phyloP scores from a whole-genome alignment of 2,329 filamentous ascomycete species.

The Xylaria polymorpha region DNA sequence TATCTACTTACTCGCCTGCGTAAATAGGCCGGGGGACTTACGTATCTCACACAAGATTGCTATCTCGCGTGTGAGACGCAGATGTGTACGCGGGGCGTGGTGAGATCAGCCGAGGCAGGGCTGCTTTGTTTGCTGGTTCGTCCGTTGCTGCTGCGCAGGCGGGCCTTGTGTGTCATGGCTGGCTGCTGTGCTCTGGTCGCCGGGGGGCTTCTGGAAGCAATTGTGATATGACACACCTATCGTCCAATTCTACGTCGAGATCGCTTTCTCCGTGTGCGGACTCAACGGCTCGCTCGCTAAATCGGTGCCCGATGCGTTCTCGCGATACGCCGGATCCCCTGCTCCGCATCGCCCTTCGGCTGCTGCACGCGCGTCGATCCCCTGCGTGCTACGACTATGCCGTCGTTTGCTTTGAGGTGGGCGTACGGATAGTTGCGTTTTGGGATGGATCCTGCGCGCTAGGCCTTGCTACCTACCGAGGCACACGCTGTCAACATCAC shows the following conservation, averaged over 20 bases:
- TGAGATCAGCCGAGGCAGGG: constrained; percentile 3
- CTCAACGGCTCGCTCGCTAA: background rate
- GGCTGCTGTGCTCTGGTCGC: background rate
- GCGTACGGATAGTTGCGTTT: background rate
- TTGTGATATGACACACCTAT: constrained; percentile 10
- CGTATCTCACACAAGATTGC: constrained; percentile 24
- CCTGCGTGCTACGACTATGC: background rate
- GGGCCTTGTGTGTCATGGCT: background rate
- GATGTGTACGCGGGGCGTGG: background rate
- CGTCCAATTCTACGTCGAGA: constrained; percentile 4
- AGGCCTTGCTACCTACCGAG: background rate
- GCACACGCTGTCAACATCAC: background rate
- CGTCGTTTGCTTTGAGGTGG: background rate
- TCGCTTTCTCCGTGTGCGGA: background rate
- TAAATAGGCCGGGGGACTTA: constrained; percentile 17
- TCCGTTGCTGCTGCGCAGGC: background rate
- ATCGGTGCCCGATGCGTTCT: background rate
- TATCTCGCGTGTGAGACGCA: constrained; percentile 3
- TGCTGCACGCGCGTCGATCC: constrained; percentile 5
- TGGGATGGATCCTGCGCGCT: background rate
- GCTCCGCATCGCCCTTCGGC: background rate
- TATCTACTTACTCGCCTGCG: background rate
- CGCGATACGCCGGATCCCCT: background rate
- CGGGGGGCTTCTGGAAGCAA: background rate
- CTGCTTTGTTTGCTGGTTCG: background rate